A percentile compares a stretch with the other conserved stretches of the same genome.
These are phyloP conservation scores for Cicer chorassanicum DNA, from an alignment of 306 rosid genomes.

Conservation along the genomic window DNA sequence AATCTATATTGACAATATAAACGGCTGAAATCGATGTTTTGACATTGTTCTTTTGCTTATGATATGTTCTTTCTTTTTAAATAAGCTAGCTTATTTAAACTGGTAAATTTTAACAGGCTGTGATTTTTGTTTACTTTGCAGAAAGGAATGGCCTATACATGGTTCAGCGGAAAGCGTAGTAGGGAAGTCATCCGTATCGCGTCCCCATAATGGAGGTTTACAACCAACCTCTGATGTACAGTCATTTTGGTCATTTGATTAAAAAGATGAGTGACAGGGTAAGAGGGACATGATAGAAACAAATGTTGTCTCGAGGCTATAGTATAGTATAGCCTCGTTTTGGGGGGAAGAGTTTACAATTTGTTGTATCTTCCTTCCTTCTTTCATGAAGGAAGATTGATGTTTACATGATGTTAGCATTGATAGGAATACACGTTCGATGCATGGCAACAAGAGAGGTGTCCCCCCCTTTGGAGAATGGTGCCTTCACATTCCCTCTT, in stretches of 20 bases:
- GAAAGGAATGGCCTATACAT: conserved; percentile 71
- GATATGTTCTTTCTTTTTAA: not conserved
- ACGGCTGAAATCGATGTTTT: conserved; percentile 2
- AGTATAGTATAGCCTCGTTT: conserved; percentile 61
- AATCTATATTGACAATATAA: not conserved
- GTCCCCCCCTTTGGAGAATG: conserved; percentile 42
- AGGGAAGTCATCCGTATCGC: conserved; percentile 56
- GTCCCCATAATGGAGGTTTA: conserved; percentile 65
- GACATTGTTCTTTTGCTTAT: not conserved
- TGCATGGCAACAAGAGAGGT: conserved; percentile 51
- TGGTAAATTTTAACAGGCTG: conserved; percentile 20
- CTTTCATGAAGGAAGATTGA: conserved; percentile 64
- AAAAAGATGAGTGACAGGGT: conserved; percentile 54
- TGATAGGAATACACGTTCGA: conserved; percentile 63
- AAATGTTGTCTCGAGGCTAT: conserved; percentile 68
- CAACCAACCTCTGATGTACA: conserved; percentile 80
- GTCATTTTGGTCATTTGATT: conserved; percentile 88
- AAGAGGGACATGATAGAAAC: conserved; percentile 54
- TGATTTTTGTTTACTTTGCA: conserved; percentile 51
- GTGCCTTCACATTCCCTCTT: conserved; percentile 42
- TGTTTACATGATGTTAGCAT: conserved; percentile 66
- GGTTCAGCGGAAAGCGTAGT: conserved; percentile 62
- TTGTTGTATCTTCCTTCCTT: conserved; percentile 87
- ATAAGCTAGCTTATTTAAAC: conserved; percentile 4
- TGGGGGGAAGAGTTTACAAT: conserved; percentile 62